phyloP scores from a whole-genome alignment of 202 grass and related monocot species.

The Setaria italica region DNA sequence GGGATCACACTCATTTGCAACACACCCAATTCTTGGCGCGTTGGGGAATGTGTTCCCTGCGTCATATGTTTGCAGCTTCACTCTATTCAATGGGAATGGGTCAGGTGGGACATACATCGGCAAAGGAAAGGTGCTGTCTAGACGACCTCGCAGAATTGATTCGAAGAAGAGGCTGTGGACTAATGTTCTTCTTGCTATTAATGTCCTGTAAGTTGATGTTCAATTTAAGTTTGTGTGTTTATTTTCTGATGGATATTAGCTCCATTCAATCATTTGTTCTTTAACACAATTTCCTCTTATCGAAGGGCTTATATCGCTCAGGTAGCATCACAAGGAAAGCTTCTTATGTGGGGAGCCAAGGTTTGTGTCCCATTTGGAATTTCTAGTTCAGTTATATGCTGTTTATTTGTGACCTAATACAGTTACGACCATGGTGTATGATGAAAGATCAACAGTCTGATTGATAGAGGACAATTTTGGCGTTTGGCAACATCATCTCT shows the following conservation, averaged over 20 bases:
- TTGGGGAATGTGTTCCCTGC: slow-evolving; percentile 41
- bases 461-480: slow-evolving; percentile 86
- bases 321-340: slow-evolving; percentile 75
- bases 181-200: slow-evolving; percentile 80
- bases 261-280: not conserved
- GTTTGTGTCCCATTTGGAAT: slow-evolving; percentile 51
- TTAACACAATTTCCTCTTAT: slow-evolving; percentile 41
- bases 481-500: slow-evolving; percentile 89
- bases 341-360: slow-evolving; percentile 94
- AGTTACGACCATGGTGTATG: slow-evolving; percentile 24
- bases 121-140: slow-evolving; percentile 47
- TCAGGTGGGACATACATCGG: slow-evolving; percentile 43
- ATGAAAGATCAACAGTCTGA: slow-evolving; percentile 87
- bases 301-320: slow-evolving; percentile 81
- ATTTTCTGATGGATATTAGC: not conserved
- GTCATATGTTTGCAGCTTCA: slow-evolving; percentile 46
- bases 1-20: slow-evolving; percentile 35
- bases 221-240: not conserved
- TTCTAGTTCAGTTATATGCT: slow-evolving; percentile 35
- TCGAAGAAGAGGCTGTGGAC: slow-evolving; percentile 86
- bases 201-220: slow-evolving; percentile 72
- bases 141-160: slow-evolving; percentile 49
- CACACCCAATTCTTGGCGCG: slow-evolving; percentile 41
- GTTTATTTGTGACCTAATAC: slow-evolving; percentile 3
- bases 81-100: slow-evolving; percentile 61